Evolutionary conservation across 495 filamentous ascomycete species (phyloP), one percentile per base, ranked within the genome.

Genomic region (Clavariopsis aquatica): DNA sequence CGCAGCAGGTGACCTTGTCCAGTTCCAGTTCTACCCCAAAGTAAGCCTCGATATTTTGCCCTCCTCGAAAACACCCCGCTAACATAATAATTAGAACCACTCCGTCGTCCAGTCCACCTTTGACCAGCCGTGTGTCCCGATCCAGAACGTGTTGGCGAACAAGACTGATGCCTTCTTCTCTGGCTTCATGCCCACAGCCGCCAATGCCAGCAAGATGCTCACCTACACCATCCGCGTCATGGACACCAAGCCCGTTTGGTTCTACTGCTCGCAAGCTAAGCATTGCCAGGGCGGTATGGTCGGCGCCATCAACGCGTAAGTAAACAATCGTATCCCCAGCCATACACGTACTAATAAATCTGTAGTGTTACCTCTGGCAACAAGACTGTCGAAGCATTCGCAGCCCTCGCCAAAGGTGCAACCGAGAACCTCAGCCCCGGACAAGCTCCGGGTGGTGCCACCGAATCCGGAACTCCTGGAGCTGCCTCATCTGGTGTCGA

Each of bases 11-110:
- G 77, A 80, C 34, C 60, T 80, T 53, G 74, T 84, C 41, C 80
- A 83, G 56, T 84, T 84, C 72, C 82, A 83, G 47, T 84, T 83
- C 75, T 77, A 74, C 49, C 72, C 78, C 6, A 74, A 69, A 71
- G 79, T 80, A 69, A 31, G 72, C 10, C 1, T 29, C 20, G 45
- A 19, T 29, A 17, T n/a, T 20, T 12, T 24, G 27, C 27, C 22
- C 36, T 69, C 26, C n/a, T 38, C 24, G 57, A 52, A 34, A 34
- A 19, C 36, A n/a, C 23, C 22, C 41, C 53, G 29, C 34, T 49
- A 46, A 52, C 36, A 26, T 13, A 23, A n/a, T 41, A 20, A 53
- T 54, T 15, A 79, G 79, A 81, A 80, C 66, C 79, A 81, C 73
- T 80, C 79, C 15, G 66, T 82, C 31, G 77, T 75, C 10, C 77